These are phyloP conservation scores for Naganishia sp. DNA, from an alignment of 1,284 basidiomycete genomes.

Conservation along the genomic window DNA sequence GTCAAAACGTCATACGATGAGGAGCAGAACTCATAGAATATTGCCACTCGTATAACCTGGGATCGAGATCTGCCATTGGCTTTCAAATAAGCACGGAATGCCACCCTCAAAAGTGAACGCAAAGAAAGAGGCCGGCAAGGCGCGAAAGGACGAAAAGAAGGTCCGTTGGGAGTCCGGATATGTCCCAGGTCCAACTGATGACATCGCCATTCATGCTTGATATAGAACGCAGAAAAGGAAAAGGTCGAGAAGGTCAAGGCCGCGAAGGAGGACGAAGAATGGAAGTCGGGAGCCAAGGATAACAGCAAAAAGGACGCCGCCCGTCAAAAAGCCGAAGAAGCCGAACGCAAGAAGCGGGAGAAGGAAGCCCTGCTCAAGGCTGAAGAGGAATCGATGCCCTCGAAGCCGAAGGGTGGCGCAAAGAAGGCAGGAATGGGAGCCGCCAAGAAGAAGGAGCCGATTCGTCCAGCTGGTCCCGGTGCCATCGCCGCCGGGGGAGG, in stretches of 20 bases:
- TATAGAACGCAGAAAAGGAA: constrained; percentile 61
- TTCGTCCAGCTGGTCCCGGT: constrained; percentile 69
- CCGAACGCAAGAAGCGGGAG: constrained; percentile 58
- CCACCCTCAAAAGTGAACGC: constrained; percentile 80
- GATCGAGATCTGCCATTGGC: background rate
- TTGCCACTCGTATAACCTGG: too few relatives aligned
- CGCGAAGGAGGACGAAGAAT: constrained; percentile 70
- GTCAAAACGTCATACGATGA: background rate
- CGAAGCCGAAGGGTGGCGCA: constrained; percentile 62
- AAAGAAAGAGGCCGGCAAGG: constrained; percentile 82
- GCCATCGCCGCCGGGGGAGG: constrained; percentile 72
- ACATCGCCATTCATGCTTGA: constrained; percentile 1
- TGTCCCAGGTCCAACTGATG: constrained; percentile 45
- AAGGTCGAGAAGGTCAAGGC: constrained; percentile 41
- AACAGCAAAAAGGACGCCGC: constrained; percentile 66
- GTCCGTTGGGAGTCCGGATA: constrained; percentile 65
- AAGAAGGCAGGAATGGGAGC: constrained; percentile 46
- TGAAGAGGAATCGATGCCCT: constrained; percentile 71
- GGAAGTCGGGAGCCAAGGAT: constrained; percentile 65
- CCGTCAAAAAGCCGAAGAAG: constrained; percentile 54
- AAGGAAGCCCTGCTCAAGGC: constrained; percentile 63
- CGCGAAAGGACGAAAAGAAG: constrained; percentile 93
- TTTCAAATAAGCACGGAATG: constrained; percentile 57
- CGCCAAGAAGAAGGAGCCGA: constrained; percentile 45
- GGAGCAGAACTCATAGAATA: background rate